Evolutionary conservation across 2,329 filamentous ascomycete species (phyloP).

Genomic region (Colletotrichum lindemuthianum): DNA sequence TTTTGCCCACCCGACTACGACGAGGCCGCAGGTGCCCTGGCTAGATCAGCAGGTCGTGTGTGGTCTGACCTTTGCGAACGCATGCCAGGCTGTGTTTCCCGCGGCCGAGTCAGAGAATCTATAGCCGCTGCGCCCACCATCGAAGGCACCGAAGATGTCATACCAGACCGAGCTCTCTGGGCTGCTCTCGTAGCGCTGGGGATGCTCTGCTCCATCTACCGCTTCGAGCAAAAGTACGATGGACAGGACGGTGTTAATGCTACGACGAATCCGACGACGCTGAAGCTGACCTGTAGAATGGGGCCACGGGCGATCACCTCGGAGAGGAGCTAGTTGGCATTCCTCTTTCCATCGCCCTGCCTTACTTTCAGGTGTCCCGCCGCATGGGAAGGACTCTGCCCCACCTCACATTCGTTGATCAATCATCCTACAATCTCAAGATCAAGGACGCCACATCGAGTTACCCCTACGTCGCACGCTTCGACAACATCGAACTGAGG

Average conservation of each 20-base stretch:
- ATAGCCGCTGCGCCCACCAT: slow-evolving; percentile 59
- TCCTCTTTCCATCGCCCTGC: slow-evolving; percentile 58
- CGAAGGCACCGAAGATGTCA: slow-evolving; percentile 58
- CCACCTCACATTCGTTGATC: slow-evolving; percentile 63
- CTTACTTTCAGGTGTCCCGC: slow-evolving; percentile 60
- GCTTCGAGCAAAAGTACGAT: slow-evolving; percentile 62
- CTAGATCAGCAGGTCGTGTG: slow-evolving; percentile 58
- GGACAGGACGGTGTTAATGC: slow-evolving; percentile 58
- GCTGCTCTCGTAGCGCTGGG: slow-evolving; percentile 61
- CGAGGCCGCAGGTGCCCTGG: slow-evolving; percentile 57
- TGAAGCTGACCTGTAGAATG: slow-evolving; percentile 52
- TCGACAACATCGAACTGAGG: slow-evolving; percentile 63
- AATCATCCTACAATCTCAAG: slow-evolving; percentile 63
- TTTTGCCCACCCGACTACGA: slow-evolving; percentile 63
- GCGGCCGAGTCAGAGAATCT: slow-evolving; percentile 60
- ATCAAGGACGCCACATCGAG: slow-evolving; percentile 58
- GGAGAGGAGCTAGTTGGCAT: slow-evolving; percentile 61
- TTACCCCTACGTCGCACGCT: slow-evolving; percentile 60
- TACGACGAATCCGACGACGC: slow-evolving; percentile 43
- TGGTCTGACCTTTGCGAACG: slow-evolving; percentile 64
- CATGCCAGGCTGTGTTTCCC: slow-evolving; percentile 61
- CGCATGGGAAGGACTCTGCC: slow-evolving; percentile 62
- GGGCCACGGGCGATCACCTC: slow-evolving; percentile 60
- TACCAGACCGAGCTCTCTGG: slow-evolving; percentile 63
- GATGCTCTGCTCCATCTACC: slow-evolving; percentile 63